Percentiles rank a stretch among this genome's conserved stretches.
Evolutionary conservation across 352 stramenopile genomes (phyloP).

Genomic region (Phytophthora idaei): DNA sequence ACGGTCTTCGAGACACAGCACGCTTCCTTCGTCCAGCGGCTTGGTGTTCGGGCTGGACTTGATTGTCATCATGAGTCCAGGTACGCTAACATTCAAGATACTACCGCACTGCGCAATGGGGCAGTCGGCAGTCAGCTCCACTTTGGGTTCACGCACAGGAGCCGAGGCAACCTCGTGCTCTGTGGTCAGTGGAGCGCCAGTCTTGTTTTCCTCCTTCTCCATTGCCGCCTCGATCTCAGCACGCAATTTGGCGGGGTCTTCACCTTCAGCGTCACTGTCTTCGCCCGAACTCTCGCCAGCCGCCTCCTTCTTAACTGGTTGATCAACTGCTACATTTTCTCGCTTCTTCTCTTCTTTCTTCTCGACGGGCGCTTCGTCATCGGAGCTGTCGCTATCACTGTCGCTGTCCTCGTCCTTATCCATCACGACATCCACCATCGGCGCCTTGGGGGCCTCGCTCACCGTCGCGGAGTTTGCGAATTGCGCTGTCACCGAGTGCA

Average conservation of each 20-base stretch:
- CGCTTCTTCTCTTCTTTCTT: conserved; percentile 3
- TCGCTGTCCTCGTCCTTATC: conserved; percentile 25
- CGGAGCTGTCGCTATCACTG: conserved; percentile 35
- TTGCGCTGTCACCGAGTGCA: conserved; percentile 50
- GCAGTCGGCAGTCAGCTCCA: conserved; percentile 74
- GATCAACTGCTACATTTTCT: conserved; percentile 23
- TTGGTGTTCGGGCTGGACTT: conserved; percentile 67
- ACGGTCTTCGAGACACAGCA: conserved; percentile 81
- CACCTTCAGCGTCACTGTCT: conserved; percentile 41
- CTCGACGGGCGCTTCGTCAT: conserved; percentile 21
- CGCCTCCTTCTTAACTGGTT: conserved; percentile 6
- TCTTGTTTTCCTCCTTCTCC: conserved; percentile 72
- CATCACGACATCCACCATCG: conserved; percentile 8
- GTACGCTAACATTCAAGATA: conserved; percentile 68
- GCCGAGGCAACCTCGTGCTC: conserved; percentile 59
- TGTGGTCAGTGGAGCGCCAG: conserved; percentile 50
- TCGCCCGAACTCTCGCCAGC: conserved; percentile 26
- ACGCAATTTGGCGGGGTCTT: conserved; percentile 52
- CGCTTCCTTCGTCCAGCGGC: conserved; percentile 79
- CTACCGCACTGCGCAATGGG: conserved; percentile 72
- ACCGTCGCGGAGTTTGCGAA: conserved; percentile 40
- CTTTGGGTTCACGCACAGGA: conserved; percentile 66
- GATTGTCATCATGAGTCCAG: conserved; percentile 79
- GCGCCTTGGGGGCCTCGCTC: conserved; percentile 4
- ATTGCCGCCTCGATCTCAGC: conserved; percentile 81